These are phyloP conservation scores for Oryza brachyantha DNA, from an alignment of 176 grass and related monocot genomes.

Conservation along the genomic window DNA sequence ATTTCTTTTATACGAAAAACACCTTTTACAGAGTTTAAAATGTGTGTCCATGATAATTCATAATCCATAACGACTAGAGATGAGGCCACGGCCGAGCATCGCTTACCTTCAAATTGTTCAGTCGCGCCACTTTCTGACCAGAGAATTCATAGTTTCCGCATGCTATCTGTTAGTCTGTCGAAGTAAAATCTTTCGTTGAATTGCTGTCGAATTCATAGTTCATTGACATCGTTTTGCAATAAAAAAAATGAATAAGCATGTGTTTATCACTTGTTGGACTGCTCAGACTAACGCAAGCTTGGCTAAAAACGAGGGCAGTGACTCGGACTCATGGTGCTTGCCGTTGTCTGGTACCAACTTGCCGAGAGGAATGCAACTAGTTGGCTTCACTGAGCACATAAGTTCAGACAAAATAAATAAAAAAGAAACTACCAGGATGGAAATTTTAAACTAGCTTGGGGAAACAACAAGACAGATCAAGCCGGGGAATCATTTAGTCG, in stretches of 20 bases:
- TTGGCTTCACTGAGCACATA: background rate
- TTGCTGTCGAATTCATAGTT: background rate
- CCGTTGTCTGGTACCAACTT: background rate
- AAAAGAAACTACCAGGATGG: background rate
- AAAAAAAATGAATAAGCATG: background rate
- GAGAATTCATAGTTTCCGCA: background rate
- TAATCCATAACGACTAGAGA: too few species aligned
- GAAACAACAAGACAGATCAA: background rate
- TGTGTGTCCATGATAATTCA: too few species aligned
- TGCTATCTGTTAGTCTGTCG: too few species aligned
- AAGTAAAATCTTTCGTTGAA: background rate
- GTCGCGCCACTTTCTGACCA: background rate
- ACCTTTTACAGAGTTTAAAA: too few species aligned
- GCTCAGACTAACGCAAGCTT: background rate
- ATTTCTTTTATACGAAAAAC: too few species aligned
- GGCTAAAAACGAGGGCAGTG: conserved; percentile 11
- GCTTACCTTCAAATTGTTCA: background rate
- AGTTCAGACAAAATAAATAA: background rate
- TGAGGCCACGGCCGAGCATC: too few species aligned
- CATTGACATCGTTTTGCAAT: background rate
- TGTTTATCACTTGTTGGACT: background rate
- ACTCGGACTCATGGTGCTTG: background rate
- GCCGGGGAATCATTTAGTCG: background rate
- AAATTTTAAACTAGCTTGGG: background rate
- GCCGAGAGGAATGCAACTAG: background rate